Base-by-base conservation (phyloP, 441 rosid species). In the Capsella rubella region DNA sequence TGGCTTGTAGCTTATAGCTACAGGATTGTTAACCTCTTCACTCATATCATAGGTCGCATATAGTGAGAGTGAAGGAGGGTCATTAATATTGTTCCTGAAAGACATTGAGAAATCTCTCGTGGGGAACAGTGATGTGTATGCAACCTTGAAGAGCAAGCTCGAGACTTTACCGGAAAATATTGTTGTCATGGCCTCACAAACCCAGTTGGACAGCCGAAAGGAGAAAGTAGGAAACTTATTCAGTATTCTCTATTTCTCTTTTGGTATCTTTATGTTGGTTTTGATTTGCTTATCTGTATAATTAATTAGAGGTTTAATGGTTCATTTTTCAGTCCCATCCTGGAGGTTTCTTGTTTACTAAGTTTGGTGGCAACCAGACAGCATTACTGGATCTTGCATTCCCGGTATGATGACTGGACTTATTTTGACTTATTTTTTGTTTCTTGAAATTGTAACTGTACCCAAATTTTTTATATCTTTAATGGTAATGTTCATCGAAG, bases 331-430 rank as follows among this genome's bases (percentile, higher is more conserved):
- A 96, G 99, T 88, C 97, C 40, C 97, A 93, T 79, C 92, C 97
- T 47, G 97, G 99, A 34, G 93, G 98, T 32, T 94, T 96, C 86
- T 67, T 96, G 66, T 93, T 96, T 73, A 96, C 99, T 6, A 96
- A 96, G 84, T 89, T 96, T 82, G 97, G 97, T 45, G 83, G 98
- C 87, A 96, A 88, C 78, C 97, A 91, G 75, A 91, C 99, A 13
- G 96, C 99, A 37, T 76, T 96, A 58, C 86, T 96, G 64, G 99
- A 96, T 77, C 87, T 96, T 61, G 95, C 98, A 27, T 91, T 96
- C 76, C 97, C 97, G 82, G 99, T 96, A 90, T 67, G 86, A 62
- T 73, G 54, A 73, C 42, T 29, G 18, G 43, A 18, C n/a, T 51
- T 15, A 37, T 29, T 60, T 57, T 71, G 43, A 43, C n/a, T 29